Evolutionary conservation across 805 yeast genomes (phyloP), one percentile per base, ranked within the genome.

Genomic region (Ogataea pini): DNA sequence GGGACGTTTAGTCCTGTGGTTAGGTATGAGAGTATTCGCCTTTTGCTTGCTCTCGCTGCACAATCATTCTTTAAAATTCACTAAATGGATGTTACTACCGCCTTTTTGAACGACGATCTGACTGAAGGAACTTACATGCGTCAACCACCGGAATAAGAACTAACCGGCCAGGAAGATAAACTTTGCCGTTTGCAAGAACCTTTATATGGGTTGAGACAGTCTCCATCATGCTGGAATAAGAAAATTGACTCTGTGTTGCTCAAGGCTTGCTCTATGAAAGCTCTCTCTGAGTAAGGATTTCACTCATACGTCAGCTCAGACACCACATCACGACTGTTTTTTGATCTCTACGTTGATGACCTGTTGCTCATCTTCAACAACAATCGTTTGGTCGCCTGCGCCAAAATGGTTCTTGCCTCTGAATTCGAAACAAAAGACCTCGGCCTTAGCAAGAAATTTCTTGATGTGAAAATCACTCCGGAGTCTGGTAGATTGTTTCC

Each of bases 391-490:
- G 24, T 44, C 4, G n/a, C 27, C n/a, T 20, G 18, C 13, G 28
- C 42, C 32, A 37, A 43, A 20, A 13, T 14, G 20, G 10, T 16
- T 16, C 34, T 43, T 7, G 36, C 28, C 4, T 19, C 31, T 28
- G 7, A 16, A 16, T 28, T 36, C 29, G 13, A 27, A 7, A 37
- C 37, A 42, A 44, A 37, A 22, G 47, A 44, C n/a, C 42, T 37
- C 25, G 42, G 42, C 16, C 20, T 22, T n/a, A 40, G 32, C 27
- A 36, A 32, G 10, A 8, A 7, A 10, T 44, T 36, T 44, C 47
- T 44, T 36, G 42, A 42, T 36, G 37, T 44, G 36, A 22, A 44
- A n/a, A 31, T 41, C 19, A 14, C 36, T 31, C 37, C 14, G 17
- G 27, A 40, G 33, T 17, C 34, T 28, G 36, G 37, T 28, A 18